Conservation (phyloP, 257 asterid genomes). For the Anisodus acutangulus region DNA sequence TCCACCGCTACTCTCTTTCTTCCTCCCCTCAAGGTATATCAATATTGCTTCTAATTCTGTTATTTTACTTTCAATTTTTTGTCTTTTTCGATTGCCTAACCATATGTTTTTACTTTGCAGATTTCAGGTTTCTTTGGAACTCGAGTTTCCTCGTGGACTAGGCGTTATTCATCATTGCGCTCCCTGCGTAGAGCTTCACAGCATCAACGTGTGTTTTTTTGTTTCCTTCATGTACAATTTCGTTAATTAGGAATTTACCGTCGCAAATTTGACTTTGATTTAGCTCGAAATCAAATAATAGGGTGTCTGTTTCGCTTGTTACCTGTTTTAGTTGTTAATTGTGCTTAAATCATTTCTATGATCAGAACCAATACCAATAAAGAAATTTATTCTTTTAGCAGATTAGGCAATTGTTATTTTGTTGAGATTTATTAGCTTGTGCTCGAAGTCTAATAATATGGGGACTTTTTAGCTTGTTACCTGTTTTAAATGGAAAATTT, state of each 20-base stretch:
- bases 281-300: neutral
- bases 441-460: neutral
- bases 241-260: neutral
- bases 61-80: neutral
- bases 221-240: neutral
- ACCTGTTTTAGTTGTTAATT: neutral
- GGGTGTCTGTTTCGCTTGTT: neutral
- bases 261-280: neutral
- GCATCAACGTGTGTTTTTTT: slow-evolving; percentile 14
- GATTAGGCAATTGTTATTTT: neutral
- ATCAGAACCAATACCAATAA: neutral
- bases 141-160: slow-evolving; percentile 33
- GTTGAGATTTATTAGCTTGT: neutral
- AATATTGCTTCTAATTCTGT: neutral
- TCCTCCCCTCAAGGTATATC: slow-evolving; percentile 34
- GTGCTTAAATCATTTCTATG: neutral
- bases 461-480: neutral
- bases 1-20: slow-evolving; percentile 27
- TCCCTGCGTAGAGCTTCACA: slow-evolving; percentile 3
- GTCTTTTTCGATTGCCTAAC: neutral
- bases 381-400: neutral
- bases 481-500: neutral
- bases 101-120: slow-evolving; percentile 36
- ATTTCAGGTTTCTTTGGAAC: slow-evolving; percentile 43
- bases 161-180: slow-evolving; percentile 34